These are phyloP conservation scores for Aspergillus pseudotamarii DNA, from an alignment of 2,329 filamentous ascomycete genomes.

Conservation along the genomic window DNA sequence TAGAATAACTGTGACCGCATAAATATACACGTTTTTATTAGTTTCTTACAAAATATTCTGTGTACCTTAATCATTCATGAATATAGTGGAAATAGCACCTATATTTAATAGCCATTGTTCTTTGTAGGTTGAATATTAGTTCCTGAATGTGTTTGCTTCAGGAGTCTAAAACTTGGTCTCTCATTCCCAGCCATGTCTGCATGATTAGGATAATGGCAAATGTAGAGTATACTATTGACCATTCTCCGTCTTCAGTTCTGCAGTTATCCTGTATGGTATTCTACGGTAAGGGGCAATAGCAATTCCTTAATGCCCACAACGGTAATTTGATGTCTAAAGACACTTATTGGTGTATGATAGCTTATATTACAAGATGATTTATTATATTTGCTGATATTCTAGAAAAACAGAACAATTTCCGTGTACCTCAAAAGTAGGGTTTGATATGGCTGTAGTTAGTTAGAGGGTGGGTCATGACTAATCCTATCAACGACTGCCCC, in stretches of 20 bases:
- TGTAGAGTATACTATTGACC: too few relatives aligned
- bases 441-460: conserved; percentile 1
- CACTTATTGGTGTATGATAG: neutral
- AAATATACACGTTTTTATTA: neutral
- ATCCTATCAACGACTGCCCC: conserved; percentile 18
- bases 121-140: too few relatives aligned
- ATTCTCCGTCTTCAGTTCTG: too few relatives aligned
- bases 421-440: neutral
- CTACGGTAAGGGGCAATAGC: neutral
- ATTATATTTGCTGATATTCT: neutral
- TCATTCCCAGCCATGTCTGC: neutral
- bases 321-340: neutral
- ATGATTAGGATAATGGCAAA: too few relatives aligned
- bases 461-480: conserved; percentile 24
- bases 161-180: too few relatives aligned
- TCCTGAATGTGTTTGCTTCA: too few relatives aligned
- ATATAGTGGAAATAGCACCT: neutral
- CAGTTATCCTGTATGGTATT: neutral
- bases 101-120: neutral
- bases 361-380: neutral
- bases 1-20: neutral
- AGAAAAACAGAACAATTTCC: neutral
- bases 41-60: neutral
- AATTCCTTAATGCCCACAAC: neutral
- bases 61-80: neutral